Evolutionary conservation across 805 yeast species (phyloP).

Genomic region (Cyberlindnera galapagoensis): DNA sequence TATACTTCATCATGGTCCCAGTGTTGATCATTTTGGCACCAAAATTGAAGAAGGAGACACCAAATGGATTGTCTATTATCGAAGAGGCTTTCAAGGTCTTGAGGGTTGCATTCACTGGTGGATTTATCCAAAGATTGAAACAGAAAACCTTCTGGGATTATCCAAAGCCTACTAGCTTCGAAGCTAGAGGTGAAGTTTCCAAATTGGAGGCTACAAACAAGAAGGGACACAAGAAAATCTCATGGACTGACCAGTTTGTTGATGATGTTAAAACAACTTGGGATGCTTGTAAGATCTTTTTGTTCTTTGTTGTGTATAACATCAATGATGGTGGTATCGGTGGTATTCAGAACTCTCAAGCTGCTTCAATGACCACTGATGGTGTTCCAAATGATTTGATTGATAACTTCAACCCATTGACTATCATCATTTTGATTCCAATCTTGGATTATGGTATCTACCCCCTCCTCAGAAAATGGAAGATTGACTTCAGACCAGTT

Average conservation of each 20-base stretch:
- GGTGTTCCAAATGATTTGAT: constrained; percentile 77
- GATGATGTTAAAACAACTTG: constrained; percentile 64
- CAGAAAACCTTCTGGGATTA: constrained; percentile 40
- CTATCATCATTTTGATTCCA: constrained; percentile 74
- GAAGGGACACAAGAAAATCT: constrained; percentile 22
- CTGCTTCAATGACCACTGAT: constrained; percentile 66
- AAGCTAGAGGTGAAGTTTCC: constrained; percentile 31
- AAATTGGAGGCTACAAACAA: constrained; percentile 10
- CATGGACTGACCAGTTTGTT: constrained; percentile 66
- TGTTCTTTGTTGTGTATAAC: constrained; percentile 66
- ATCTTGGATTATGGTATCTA: constrained; percentile 56
- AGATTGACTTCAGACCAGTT: constrained; percentile 58
- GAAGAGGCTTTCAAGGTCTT: constrained; percentile 36
- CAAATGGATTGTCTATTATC: constrained; percentile 34
- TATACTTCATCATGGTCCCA: constrained; percentile 45
- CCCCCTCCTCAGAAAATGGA: constrained; percentile 41
- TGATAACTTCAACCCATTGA: constrained; percentile 69
- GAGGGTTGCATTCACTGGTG: constrained; percentile 34
- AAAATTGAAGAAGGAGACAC: constrained; percentile 22
- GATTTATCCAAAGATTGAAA: constrained; percentile 36
- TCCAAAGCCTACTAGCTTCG: constrained; percentile 53
- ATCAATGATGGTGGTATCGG: constrained; percentile 68
- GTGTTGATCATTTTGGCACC: constrained; percentile 33
- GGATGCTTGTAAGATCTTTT: constrained; percentile 66
- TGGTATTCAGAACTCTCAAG: constrained; percentile 35